Conservation (phyloP, 176 grass and related monocot genomes). For the Dactylis glomerata region DNA sequence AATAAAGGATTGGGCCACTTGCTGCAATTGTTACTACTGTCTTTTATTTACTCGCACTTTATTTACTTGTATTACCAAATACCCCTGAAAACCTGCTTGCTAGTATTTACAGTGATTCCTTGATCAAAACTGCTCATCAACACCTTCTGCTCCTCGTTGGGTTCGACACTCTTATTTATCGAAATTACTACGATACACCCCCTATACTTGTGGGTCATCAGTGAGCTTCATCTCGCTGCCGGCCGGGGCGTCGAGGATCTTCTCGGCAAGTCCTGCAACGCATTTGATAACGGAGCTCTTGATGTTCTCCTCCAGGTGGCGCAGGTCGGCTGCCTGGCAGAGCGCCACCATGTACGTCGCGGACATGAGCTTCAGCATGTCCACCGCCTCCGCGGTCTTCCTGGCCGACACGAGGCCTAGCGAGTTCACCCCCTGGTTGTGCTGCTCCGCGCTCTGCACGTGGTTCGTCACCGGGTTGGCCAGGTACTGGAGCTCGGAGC, state of each 20-base stretch:
- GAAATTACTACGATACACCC: too few species aligned
- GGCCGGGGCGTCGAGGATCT: background rate
- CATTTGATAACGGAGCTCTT: conserved; percentile 36
- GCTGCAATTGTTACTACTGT: too few species aligned
- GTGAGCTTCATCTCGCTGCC: too few species aligned
- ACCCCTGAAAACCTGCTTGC: too few species aligned
- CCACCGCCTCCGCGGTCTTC: conserved; percentile 81
- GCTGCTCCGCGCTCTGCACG: conserved; percentile 91
- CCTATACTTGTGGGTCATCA: too few species aligned
- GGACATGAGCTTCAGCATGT: conserved; percentile 89
- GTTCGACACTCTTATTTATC: too few species aligned
- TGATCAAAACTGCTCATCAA: too few species aligned
- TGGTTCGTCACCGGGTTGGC: conserved; percentile 91
- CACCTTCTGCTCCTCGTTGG: too few species aligned
- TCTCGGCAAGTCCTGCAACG: background rate
- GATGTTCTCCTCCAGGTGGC: conserved; percentile 78
- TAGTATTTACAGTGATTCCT: too few species aligned
- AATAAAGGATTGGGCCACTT: too few species aligned
- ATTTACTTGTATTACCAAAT: too few species aligned
- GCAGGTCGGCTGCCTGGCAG: conserved; percentile 68
- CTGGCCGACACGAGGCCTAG: conserved; percentile 70
- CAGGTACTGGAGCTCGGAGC: conserved; percentile 87
- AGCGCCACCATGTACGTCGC: conserved; percentile 69
- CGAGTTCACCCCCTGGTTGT: conserved; percentile 96
- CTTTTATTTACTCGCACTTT: too few species aligned